Percentiles rank a stretch among this genome's conserved stretches.
These are phyloP conservation scores for Eurotiales sp. DNA, from an alignment of 2,329 filamentous ascomycete genomes.

Conservation along the genomic window DNA sequence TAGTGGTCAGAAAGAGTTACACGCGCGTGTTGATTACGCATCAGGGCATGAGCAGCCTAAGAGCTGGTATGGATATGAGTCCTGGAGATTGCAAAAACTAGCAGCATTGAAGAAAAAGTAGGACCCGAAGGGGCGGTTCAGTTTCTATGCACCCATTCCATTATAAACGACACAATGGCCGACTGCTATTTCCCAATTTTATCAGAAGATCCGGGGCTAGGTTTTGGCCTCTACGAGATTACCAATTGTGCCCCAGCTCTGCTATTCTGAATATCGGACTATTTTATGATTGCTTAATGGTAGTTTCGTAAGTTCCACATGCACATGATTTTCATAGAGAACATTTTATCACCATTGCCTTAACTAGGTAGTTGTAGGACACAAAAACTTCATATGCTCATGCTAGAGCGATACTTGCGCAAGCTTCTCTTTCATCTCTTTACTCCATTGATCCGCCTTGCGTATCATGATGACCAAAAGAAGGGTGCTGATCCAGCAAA, in stretches of 20 bases:
- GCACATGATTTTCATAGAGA: too few species aligned
- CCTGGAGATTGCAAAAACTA: slow-evolving; percentile 48
- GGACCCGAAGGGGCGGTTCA: slow-evolving; percentile 44
- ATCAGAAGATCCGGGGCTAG: too few species aligned
- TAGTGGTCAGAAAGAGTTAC: slow-evolving; percentile 30
- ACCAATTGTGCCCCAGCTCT: too few species aligned
- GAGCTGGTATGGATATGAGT: slow-evolving; percentile 48
- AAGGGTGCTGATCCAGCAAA: slow-evolving; percentile 51
- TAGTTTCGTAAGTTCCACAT: too few species aligned
- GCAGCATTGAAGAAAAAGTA: slow-evolving; percentile 47
- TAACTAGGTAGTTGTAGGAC: too few species aligned
- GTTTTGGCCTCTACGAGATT: too few species aligned
- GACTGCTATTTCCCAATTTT: too few species aligned
- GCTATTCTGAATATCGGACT: too few species aligned
- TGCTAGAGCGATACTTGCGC: neutral
- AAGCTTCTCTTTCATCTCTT: slow-evolving; percentile 8
- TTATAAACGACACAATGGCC: too few species aligned
- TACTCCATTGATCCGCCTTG: slow-evolving; percentile 7
- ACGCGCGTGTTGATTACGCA: slow-evolving; percentile 53
- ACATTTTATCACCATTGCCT: too few species aligned
- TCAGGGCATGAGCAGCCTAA: slow-evolving; percentile 43
- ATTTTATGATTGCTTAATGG: too few species aligned
- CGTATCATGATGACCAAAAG: neutral
- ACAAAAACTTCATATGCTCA: too few species aligned
- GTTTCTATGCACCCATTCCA: slow-evolving; percentile 41